These are phyloP conservation scores for Cadophora gregata DNA, from an alignment of 2,329 filamentous ascomycete species.

Conservation along the genomic window DNA sequence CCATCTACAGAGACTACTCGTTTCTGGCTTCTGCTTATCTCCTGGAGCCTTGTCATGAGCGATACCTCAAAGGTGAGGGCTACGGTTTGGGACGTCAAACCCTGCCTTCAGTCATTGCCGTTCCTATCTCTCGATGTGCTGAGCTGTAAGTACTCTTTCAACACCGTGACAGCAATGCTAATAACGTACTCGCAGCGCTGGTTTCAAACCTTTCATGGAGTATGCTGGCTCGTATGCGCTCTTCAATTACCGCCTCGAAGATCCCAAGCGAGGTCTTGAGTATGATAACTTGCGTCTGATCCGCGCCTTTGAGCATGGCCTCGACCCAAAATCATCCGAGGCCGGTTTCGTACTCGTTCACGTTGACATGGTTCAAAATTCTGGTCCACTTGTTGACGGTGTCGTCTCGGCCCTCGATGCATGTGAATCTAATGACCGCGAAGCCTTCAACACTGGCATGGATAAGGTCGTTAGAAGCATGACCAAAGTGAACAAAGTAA, in stretches of 20 bases:
- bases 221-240: conserved; percentile 74
- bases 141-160: conserved; percentile 71
- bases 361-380: conserved; percentile 92
- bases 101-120: conserved; percentile 76
- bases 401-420: conserved; percentile 70
- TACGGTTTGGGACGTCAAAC: conserved; percentile 80
- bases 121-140: conserved; percentile 82
- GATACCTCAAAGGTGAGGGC: conserved; percentile 69
- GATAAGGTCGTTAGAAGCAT: conserved; percentile 66
- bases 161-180: conserved; percentile 4
- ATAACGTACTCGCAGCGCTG: conserved; percentile 51
- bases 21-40: conserved; percentile 90
- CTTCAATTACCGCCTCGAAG: conserved; percentile 68
- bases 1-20: conserved; percentile 88
- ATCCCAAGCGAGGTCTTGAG: conserved; percentile 61
- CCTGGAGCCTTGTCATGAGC: conserved; percentile 87
- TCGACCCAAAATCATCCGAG: conserved; percentile 86
- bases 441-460: conserved; percentile 69
- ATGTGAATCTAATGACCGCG: conserved; percentile 55
- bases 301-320: conserved; percentile 88
- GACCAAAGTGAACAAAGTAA: conserved; percentile 74
- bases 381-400: conserved; percentile 76
- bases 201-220: conserved; percentile 93
- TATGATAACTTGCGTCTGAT: conserved; percentile 80
- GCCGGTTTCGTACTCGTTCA: conserved; percentile 96